Percentiles rank a stretch among this genome's conserved stretches.
Conservation (phyloP, 2,329 filamentous ascomycete species). For the Scolecobasidium constrictum region DNA sequence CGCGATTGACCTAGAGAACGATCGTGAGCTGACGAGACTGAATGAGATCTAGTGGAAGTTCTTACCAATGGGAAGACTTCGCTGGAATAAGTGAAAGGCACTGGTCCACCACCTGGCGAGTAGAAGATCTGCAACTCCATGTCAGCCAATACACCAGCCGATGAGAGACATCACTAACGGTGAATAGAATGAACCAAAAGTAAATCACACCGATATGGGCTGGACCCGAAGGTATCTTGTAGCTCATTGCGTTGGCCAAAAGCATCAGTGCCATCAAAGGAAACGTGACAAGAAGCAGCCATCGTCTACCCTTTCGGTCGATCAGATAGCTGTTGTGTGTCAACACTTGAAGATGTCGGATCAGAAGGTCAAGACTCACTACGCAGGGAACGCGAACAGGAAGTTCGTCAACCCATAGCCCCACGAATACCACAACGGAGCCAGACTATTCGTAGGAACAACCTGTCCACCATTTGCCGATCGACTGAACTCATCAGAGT, state of each 20-base stretch:
- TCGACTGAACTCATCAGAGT: too few relatives aligned
- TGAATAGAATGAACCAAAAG: neutral
- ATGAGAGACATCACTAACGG: neutral
- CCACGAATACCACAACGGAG: constrained; percentile 18
- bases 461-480: neutral
- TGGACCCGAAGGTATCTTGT: neutral
- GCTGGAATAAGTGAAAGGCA: constrained; percentile 3
- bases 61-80: constrained; percentile 9
- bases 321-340: too few relatives aligned
- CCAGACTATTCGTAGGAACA: neutral
- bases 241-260: neutral
- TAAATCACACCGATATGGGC: neutral
- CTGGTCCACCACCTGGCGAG: neutral
- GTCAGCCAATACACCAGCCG: too few relatives aligned
- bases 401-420: constrained; percentile 19
- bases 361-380: too few relatives aligned
- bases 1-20: constrained; percentile 3
- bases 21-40: neutral
- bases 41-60: neutral
- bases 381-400: constrained; percentile 7
- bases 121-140: constrained; percentile 1
- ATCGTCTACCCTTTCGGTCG: constrained; percentile 1
- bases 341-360: too few relatives aligned
- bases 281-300: constrained; percentile 5
- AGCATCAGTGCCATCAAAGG: constrained; percentile 1